These are phyloP conservation scores for Xylariaceae sp. DNA, from an alignment of 2,329 filamentous ascomycete species.

Conservation along the genomic window DNA sequence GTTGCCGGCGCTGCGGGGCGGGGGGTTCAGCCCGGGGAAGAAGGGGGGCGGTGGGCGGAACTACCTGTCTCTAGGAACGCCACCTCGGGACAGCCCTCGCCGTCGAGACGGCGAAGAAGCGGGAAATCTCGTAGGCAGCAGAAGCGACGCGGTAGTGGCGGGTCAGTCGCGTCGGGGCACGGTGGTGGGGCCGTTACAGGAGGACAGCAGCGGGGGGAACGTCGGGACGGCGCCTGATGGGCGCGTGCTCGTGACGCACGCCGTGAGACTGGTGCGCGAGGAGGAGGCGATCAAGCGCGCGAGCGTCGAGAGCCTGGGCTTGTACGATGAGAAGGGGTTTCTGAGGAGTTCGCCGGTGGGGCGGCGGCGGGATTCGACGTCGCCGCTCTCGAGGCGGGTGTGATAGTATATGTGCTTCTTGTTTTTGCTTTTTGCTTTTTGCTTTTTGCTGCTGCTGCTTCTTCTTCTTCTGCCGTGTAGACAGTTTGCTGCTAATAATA, in stretches of 20 bases:
- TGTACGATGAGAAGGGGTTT: slow-evolving; percentile 34
- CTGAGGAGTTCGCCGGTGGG: slow-evolving; percentile 24
- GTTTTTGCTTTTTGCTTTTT: no score
- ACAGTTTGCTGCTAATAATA: not conserved
- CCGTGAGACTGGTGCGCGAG: slow-evolving; percentile 17
- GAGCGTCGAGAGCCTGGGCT: slow-evolving; percentile 24
- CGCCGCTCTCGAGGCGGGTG: not conserved
- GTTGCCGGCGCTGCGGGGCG: slow-evolving; percentile 43
- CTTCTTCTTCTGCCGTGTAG: slow-evolving; percentile 4
- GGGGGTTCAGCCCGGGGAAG: slow-evolving; percentile 42
- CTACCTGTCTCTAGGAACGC: slow-evolving; percentile 49
- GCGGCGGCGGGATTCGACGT: not conserved
- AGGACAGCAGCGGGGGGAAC: slow-evolving; percentile 9
- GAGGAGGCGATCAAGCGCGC: slow-evolving; percentile 10
- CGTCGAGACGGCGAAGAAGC: not conserved
- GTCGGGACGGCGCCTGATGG: not conserved
- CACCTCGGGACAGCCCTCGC: not conserved
- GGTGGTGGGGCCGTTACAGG: slow-evolving; percentile 21
- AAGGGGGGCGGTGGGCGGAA: slow-evolving; percentile 45
- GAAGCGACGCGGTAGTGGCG: not conserved
- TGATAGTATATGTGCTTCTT: not conserved
- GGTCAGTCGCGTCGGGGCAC: slow-evolving; percentile 23
- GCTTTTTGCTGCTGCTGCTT: no score
- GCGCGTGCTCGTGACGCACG: slow-evolving; percentile 15
- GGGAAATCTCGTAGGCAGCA: not conserved